Evolutionary conservation across 345 rosid species (phyloP), one percentile per base, ranked within the genome.

Genomic region (Hevea brasiliensis): DNA sequence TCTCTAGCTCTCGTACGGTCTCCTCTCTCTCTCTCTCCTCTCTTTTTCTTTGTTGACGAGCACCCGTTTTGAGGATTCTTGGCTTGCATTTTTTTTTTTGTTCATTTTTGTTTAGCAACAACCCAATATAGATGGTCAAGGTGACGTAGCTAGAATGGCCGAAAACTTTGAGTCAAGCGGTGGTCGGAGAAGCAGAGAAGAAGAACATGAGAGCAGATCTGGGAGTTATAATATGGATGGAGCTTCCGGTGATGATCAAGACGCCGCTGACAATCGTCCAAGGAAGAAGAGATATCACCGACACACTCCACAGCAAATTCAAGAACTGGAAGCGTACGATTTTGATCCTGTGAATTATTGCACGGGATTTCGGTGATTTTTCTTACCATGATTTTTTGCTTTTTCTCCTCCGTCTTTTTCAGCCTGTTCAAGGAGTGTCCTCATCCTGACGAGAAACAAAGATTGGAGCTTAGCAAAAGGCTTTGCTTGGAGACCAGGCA

Each of bases 281-380:
- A 80, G 89, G 72, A 96, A 96, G 85, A 96, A 96, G 77, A 83
- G 98, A 78, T 91, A 93, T 79, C 98, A 96, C 90, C 98, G 99
- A 83, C 99, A 96, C 89, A 96, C 98, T 77, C 98, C 99, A 62
- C 98, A 91, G 62, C 99, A 96, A 90, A 96, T 96, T 92, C 99
- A 93, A 79, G 99, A 96, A 35, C 99, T 96, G 26, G 99, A 96
- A 87, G 61, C 92, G 99, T 96, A 90, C 40, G 84, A 32, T 70
- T 71, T 45, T 50, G 18, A 51, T 20, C 40, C n/a, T 50, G 20
- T 50, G 23, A 35, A 29, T 51, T 6, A 41, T 20, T 70, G 40
- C 15, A 56, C 10, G 12, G 21, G 59, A 26, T 59, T 58, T 7
- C 12, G 8, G 20, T 18, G 55, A 50, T 50, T 50, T 48, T 50